Evolutionary conservation across 495 filamentous ascomycete species (phyloP), one percentile per base, ranked within the genome.

Genomic region (Chaetomium tenue): DNA sequence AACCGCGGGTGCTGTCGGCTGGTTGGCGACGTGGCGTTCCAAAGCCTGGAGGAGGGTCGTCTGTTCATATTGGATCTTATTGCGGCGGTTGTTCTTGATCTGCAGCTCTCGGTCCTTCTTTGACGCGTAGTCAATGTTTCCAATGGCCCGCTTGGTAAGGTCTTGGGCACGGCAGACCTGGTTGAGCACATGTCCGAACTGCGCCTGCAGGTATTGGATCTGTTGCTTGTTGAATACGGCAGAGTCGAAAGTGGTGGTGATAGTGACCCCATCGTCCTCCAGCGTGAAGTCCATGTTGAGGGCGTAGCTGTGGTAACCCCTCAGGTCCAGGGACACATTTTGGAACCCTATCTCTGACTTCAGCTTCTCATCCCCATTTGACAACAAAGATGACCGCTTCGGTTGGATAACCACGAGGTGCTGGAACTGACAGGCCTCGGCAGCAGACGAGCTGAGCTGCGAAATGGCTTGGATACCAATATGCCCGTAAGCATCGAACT

Each of bases 11-110:
- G 60, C 54, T 7, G 62, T n/a, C 5, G 60, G 53, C 15, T 83
- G 78, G 6, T 84, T 68, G 8, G 85, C 76, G 6, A 72, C 70
- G 18, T 61, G 59, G 46, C 46, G 30, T 16, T 50, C 59, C n/a
- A 61, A 18, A 6, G 28, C 59, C 25, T 61, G 44, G 30, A 61
- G 26, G 20, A 61, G 59, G 15, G 59, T 61, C 9, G 59, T 52
- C 9, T 28, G 30, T 3, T 58, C 42, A 15, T 50, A 58, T 2
- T 57, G 40, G 15, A 52, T 47, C 18, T 48, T 48, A 16, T 61
- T 23, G 25, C 46, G 59, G 59, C 46, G 59, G 59, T 61, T 61
- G 59, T 18, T 20, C 30, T 37, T 61, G 30, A 61, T 61, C 47
- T 61, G 59, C 47, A 61, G 0, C 18, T 61, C 59, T 9, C 59